Conservation (phyloP, 306 rosid genomes). For the Cicer judaicum region DNA sequence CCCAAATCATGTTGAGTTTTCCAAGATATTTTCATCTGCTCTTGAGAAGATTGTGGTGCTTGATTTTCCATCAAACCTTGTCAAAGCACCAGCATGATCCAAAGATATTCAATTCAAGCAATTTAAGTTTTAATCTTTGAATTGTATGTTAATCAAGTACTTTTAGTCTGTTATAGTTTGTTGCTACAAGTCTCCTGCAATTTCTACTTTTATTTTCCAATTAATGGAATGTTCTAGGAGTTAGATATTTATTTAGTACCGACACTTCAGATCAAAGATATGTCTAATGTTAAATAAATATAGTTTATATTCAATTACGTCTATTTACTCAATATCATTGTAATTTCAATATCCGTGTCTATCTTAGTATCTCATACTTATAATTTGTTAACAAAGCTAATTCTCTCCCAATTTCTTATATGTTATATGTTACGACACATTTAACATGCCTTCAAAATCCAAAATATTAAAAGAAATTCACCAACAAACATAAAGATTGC, state of each 20-base stretch:
- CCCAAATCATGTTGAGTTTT: conserved; percentile 75
- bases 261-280: no score
- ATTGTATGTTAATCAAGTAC: conserved; percentile 8
- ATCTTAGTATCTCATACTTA: no score
- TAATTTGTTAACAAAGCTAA: background rate
- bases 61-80: conserved; percentile 74
- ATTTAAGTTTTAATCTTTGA: conserved; percentile 22
- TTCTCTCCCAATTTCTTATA: background rate
- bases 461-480: background rate
- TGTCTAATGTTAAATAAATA: no score
- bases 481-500: background rate
- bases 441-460: background rate
- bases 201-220: conserved; percentile 36
- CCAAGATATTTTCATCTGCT: conserved; percentile 71
- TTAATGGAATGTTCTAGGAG: conserved; percentile 34
- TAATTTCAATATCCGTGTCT: no score
- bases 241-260: background rate
- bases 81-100: conserved; percentile 58
- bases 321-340: no score
- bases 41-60: conserved; percentile 83
- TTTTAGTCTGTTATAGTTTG: conserved; percentile 39
- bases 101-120: conserved; percentile 27
- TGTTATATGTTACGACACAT: background rate
- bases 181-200: conserved; percentile 22
- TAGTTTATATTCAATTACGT: no score